These are phyloP conservation scores for Xylaria sp. DNA, from an alignment of 2,329 filamentous ascomycete genomes.

Conservation along the genomic window DNA sequence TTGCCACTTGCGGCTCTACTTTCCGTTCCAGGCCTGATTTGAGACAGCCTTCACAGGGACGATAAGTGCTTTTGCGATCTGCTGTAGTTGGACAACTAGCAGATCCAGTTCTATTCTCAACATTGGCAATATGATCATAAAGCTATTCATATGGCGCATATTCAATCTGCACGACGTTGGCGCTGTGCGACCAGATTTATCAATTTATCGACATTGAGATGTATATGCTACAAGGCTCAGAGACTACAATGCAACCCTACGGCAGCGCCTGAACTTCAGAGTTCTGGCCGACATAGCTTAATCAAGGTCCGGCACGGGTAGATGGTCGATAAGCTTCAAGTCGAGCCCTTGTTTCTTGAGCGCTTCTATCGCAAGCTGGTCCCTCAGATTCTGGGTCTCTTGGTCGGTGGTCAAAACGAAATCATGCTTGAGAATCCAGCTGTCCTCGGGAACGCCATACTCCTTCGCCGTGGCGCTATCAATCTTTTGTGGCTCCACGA, in stretches of 20 bases:
- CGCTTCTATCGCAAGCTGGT: conserved; percentile 72
- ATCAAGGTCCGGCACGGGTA: conserved; percentile 77
- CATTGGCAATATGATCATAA: background rate
- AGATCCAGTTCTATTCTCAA: background rate
- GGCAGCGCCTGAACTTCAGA: background rate
- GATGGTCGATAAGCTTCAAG: conserved; percentile 79
- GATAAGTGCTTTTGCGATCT: background rate
- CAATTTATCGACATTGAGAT: conserved; percentile 1
- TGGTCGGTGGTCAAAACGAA: conserved; percentile 80
- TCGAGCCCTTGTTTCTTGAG: conserved; percentile 73
- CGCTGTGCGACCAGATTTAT: background rate
- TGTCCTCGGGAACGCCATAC: conserved; percentile 73
- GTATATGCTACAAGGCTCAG: conserved; percentile 11
- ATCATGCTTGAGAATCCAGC: conserved; percentile 74
- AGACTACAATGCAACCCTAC: background rate
- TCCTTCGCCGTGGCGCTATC: conserved; percentile 65
- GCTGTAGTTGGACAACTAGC: background rate
- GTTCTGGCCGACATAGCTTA: conserved; percentile 40
- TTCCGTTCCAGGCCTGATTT: background rate
- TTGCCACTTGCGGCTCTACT: background rate
- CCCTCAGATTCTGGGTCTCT: conserved; percentile 74
- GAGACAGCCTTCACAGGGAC: no score
- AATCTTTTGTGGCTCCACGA: conserved; percentile 70
- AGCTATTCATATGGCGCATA: background rate
- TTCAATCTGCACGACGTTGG: background rate